Base-by-base conservation (phyloP, 495 filamentous ascomycete species). In the Thozetella sp. region DNA sequence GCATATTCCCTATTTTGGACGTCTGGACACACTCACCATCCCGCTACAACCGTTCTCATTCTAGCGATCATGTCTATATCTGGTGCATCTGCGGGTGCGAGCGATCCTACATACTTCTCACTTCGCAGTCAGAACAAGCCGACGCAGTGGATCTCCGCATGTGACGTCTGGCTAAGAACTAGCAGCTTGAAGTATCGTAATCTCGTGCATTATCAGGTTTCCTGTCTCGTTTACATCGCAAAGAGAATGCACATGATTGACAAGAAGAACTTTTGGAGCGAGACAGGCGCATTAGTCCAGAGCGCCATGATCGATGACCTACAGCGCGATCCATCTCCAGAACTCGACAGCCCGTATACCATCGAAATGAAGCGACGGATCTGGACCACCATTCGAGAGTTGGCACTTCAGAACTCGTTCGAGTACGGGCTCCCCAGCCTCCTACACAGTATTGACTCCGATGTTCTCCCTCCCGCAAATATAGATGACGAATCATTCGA, bases 31-130 rank as follows among this genome's bases (percentile, higher is more conserved):
- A 66, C 61, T 1, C 68, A 63, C 40, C 62, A 56, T 15, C 66
- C 70, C 20, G 60, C 70, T 6, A 67, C 71, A 27, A 70, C 69
- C 2, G 73, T 63, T 15, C 67, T 73, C 4, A 22, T 76, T 1
- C 48, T 74, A 3, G 61, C 64, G 24, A 74, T 74, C 60, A 64
- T 72, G 12, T 59, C 72, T 2, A 67, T 72, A 10, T 69, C 70
- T 17, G 69, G 67, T 22, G 59, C 59, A 90, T 88, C 69, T 81
- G 87, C 2, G 89, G 90, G 62, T 87, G 73, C 51, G 88, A 90
- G 69, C 86, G 90, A 56, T 87, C 79, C 75, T 93, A 91, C 78
- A 92, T 83, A 3, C 86, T 88, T 30, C 83, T 76, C 25, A 89
- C 88, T 26, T 88, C 85, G 54, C 87, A 85, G 68, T 93, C 93